Conservation (phyloP, 116 monocot species). For the Thalassia testudinum region DNA sequence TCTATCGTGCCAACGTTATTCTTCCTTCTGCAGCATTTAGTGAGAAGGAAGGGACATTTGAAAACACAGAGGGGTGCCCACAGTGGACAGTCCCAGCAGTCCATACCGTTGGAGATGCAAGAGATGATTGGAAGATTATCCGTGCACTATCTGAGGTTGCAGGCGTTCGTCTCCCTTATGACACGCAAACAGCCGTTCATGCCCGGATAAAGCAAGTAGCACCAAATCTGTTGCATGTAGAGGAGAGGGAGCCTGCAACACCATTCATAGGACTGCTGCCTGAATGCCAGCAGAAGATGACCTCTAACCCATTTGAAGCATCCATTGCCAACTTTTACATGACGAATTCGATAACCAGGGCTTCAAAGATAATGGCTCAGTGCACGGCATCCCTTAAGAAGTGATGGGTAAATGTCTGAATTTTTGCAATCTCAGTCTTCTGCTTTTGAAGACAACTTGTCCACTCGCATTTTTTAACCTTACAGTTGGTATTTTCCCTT, state of each 20-base stretch:
- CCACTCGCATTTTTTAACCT: no score
- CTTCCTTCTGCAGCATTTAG: slow-evolving; percentile 83
- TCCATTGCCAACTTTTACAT: slow-evolving; percentile 88
- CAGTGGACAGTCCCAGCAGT: slow-evolving; percentile 97
- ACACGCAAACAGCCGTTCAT: slow-evolving; percentile 39
- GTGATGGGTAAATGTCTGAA: no score
- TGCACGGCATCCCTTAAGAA: slow-evolving; percentile 72
- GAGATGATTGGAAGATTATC: slow-evolving; percentile 98
- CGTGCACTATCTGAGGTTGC: slow-evolving; percentile 86
- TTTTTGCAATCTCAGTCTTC: no score
- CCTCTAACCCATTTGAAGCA: slow-evolving; percentile 24
- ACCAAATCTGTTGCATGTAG: slow-evolving; percentile 67
- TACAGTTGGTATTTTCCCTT: no score
- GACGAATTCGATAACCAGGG: slow-evolving; percentile 85
- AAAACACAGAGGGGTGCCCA: slow-evolving; percentile 77
- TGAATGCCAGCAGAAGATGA: slow-evolving; percentile 23
- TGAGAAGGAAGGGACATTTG: slow-evolving; percentile 98
- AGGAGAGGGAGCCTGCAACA: slow-evolving; percentile 60
- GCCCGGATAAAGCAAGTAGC: slow-evolving; percentile 60
- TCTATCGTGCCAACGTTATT: slow-evolving; percentile 86
- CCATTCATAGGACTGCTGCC: slow-evolving; percentile 48
- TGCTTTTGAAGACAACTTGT: no score
- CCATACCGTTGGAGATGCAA: slow-evolving; percentile 87
- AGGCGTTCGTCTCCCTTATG: slow-evolving; percentile 67
- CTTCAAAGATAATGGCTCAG: slow-evolving; percentile 98